These are phyloP conservation scores for Claviceps sp. DNA, from an alignment of 2,329 filamentous ascomycete species.

Conservation along the genomic window DNA sequence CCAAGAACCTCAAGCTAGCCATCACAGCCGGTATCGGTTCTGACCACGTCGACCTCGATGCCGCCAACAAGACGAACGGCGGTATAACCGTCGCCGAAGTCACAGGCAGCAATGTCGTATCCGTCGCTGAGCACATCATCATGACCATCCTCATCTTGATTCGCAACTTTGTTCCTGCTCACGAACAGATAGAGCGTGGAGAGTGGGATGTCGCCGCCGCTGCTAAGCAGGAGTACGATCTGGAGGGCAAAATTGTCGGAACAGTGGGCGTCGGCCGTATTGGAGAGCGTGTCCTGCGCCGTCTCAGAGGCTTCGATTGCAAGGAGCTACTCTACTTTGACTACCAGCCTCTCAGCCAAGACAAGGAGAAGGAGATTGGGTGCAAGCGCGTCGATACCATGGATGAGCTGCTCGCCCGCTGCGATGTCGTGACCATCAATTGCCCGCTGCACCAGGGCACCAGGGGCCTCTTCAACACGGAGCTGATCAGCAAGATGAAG, in stretches of 20 bases:
- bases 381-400: conserved; percentile 77
- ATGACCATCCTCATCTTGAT: conserved; percentile 96
- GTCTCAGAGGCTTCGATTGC: conserved; percentile 96
- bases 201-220: conserved; percentile 94
- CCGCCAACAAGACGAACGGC: conserved; percentile 96
- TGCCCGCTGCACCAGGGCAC: conserved; percentile 99
- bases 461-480: conserved; percentile 93
- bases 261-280: conserved; percentile 97
- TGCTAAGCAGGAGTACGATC: conserved; percentile 96
- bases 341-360: conserved; percentile 83
- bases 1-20: conserved; percentile 97
- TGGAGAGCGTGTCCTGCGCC: conserved; percentile 90
- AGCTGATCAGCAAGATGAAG: conserved; percentile 98
- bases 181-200: conserved; percentile 79
- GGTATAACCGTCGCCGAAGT: conserved; percentile 96
- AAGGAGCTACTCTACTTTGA: conserved; percentile 99
- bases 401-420: conserved; percentile 88
- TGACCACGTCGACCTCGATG: conserved; percentile 94
- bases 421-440: conserved; percentile 98
- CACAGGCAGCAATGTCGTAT: conserved; percentile 95
- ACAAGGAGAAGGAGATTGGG: conserved; percentile 91
- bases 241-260: conserved; percentile 94
- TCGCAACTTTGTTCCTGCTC: conserved; percentile 96
- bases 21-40: conserved; percentile 96
- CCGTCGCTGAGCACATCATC: conserved; percentile 95